phyloP scores from a whole-genome alignment of 352 stramenopile genomes.

The Globisporangium cystogenes region DNA sequence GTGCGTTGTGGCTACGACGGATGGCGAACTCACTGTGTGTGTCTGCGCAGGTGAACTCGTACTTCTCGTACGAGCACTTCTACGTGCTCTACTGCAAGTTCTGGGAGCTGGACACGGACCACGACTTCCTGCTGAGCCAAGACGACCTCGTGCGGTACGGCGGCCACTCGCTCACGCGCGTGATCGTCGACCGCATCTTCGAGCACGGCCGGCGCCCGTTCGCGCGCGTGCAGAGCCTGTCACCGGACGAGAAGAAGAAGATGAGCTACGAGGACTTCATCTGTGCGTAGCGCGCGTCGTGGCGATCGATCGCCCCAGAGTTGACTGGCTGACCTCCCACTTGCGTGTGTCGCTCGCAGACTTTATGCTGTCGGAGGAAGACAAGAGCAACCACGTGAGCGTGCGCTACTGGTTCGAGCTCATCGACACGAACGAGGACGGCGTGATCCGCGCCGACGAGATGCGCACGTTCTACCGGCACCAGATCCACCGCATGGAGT shows the following conservation, averaged over 20 bases:
- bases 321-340: background rate
- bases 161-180: constrained; percentile 74
- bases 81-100: constrained; percentile 99
- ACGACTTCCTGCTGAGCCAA: constrained; percentile 79
- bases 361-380: constrained; percentile 99
- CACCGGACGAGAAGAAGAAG: constrained; percentile 79
- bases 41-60: constrained; percentile 78
- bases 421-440: constrained; percentile 97
- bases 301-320: background rate
- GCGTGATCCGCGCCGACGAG: constrained; percentile 95
- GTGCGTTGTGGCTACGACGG: no score
- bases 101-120: constrained; percentile 97
- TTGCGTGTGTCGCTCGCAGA: constrained; percentile 34
- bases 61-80: constrained; percentile 99
- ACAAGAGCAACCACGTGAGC: constrained; percentile 96
- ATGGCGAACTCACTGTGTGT: background rate
- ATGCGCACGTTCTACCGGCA: constrained; percentile 93
- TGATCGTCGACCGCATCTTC: constrained; percentile 88
- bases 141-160: constrained; percentile 85
- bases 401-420: constrained; percentile 98
- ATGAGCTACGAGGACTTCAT: constrained; percentile 92
- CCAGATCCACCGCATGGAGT: constrained; percentile 97
- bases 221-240: constrained; percentile 71
- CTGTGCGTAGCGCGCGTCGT: constrained; percentile 37
- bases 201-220: constrained; percentile 76